Evolutionary conservation across 352 stramenopile genomes (phyloP).

Genomic region (Phytophthora constricta): DNA sequence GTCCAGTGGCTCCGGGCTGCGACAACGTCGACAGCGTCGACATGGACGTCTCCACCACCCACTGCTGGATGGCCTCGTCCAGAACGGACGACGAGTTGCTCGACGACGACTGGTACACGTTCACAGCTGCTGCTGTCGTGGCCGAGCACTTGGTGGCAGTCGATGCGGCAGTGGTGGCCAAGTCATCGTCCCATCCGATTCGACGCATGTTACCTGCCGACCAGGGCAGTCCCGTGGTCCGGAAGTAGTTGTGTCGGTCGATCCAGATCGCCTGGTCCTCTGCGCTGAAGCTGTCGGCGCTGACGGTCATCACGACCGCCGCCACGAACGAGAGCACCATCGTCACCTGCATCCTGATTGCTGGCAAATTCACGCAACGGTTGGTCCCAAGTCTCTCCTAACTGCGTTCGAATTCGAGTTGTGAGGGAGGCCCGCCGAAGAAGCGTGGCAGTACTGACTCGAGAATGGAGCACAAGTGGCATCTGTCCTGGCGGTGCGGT

Average conservation of each 20-base stretch:
- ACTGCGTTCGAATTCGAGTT: constrained; percentile 12
- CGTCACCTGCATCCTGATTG: constrained; percentile 27
- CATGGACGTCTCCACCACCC: constrained; percentile 63
- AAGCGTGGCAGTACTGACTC: constrained; percentile 29
- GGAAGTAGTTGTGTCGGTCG: constrained; percentile 84
- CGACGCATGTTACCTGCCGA: constrained; percentile 69
- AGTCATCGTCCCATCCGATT: constrained; percentile 61
- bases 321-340: constrained; percentile 16
- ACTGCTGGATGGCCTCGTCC: constrained; percentile 63
- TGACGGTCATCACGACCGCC: constrained; percentile 1
- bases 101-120: constrained; percentile 50
- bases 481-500: background rate
- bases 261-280: constrained; percentile 71
- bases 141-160: constrained; percentile 51
- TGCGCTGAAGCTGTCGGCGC: constrained; percentile 28
- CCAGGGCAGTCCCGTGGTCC: constrained; percentile 71
- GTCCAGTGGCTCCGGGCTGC: constrained; percentile 48
- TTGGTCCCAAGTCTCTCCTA: too few relatives aligned
- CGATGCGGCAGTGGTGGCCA: constrained; percentile 48
- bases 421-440: constrained; percentile 12
- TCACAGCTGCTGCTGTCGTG: constrained; percentile 45
- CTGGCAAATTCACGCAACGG: background rate
- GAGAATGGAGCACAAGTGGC: constrained; percentile 13
- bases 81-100: constrained; percentile 39
- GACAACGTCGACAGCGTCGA: constrained; percentile 50